These are phyloP conservation scores for Ustilago tritici DNA, from an alignment of 1,284 basidiomycete genomes.

Conservation along the genomic window DNA sequence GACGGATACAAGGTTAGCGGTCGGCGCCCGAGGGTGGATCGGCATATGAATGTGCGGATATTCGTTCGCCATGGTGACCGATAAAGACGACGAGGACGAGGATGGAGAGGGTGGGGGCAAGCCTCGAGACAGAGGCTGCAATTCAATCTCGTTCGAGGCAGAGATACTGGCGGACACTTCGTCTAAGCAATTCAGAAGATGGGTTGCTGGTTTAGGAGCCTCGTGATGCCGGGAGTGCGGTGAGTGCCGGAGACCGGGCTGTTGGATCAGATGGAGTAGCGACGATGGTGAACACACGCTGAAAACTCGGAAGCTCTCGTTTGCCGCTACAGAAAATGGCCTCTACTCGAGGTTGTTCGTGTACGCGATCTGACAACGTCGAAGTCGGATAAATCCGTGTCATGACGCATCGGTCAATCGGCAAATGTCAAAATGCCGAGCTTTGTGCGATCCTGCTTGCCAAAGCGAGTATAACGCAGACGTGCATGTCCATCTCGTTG, in stretches of 20 bases:
- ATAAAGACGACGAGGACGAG: background rate
- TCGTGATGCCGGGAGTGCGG: background rate
- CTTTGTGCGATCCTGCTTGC: constrained; percentile 6
- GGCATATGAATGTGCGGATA: constrained; percentile 64
- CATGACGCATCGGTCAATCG: background rate
- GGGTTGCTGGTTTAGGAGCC: background rate
- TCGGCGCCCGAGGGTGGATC: constrained; percentile 88
- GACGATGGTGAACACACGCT: background rate
- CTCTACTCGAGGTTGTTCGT: background rate
- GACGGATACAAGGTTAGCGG: constrained; percentile 94
- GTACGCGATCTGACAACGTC: background rate
- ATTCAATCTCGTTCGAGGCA: constrained; percentile 15
- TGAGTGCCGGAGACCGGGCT: background rate
- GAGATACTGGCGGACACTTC: constrained; percentile 20
- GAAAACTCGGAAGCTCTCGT: background rate
- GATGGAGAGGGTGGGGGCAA: constrained; percentile 1
- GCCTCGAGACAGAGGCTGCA: constrained; percentile 37
- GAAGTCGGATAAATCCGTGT: background rate
- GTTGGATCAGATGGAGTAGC: background rate
- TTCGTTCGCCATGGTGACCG: constrained; percentile 18
- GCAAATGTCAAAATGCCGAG: constrained; percentile 2
- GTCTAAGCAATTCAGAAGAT: background rate
- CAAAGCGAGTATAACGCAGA: background rate
- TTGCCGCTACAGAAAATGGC: background rate
- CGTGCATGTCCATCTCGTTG: background rate